Base-by-base conservation (phyloP, 140 eudicot genomes). In the Ambrosia hybrid region DNA sequence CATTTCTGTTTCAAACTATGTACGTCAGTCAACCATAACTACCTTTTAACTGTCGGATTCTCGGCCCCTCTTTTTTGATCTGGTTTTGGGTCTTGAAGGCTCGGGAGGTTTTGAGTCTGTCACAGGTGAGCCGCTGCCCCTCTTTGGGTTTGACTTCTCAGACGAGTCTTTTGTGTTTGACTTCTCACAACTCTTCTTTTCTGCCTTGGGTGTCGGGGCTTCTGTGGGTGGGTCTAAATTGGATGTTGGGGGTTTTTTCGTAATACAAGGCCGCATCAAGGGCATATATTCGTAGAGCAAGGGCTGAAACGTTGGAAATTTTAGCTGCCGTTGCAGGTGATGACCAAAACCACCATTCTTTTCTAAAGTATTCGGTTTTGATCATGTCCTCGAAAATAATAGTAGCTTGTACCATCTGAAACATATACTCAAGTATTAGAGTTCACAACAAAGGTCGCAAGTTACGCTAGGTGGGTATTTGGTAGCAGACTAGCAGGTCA, bases 261-360 rank as follows among this genome's bases (percentile, higher is more conserved):
- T 90, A 93, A 33, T 79, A 63, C 55, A 94, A 84, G 76, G 96
- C 88, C 17, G 85, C 82, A 70, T 94, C 99, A 63, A 94, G 83
- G 11, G 92, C 77, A 62, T 83, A 91, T 72, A 94, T 78, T 46
- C 97, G 90, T 13, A 91, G 80, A 26, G 99, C 88, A 72, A 94
- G 97, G 1, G 90, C 94, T 0, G 99, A 94, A 37, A 91, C 77
- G 4, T 85, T 94, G 9, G 96, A 77, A 72, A 84, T 85, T 51
- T 77, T 94, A 11, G 92, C 97, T 6, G 95, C 96, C 6, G 95
- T 85, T 39, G 99, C 81, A 5, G 95, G 92, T 4, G 99, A 91
- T 21, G 97, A 86, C 99, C 99, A 94, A 71, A 83, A 94, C 96
- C 97, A 94, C 97, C 99, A 88, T 52, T 83, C 88, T 11, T 88